phyloP scores from a whole-genome alignment of 345 rosid genomes.

The Adansonia digitata region DNA sequence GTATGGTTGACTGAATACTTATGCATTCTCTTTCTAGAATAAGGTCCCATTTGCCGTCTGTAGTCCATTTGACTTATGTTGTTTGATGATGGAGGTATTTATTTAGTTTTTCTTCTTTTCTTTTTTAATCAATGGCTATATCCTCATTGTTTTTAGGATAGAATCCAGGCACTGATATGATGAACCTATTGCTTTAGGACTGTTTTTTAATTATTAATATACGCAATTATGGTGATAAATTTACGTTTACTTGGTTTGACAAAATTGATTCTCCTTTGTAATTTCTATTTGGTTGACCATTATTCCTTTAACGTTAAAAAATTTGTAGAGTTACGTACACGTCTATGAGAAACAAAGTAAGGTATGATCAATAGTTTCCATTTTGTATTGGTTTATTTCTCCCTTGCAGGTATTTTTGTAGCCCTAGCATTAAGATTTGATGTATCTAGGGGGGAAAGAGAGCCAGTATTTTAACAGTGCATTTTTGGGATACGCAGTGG shows the following conservation, averaged over 20 bases:
- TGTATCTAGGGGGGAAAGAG: constrained; percentile 78
- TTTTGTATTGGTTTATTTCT: background rate
- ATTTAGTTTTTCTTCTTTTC: background rate
- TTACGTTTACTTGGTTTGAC: background rate
- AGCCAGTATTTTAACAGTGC: constrained; percentile 96
- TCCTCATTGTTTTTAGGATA: background rate
- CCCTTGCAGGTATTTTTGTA: constrained; percentile 82
- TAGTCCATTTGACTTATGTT: background rate
- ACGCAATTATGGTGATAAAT: background rate
- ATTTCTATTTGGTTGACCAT: background rate
- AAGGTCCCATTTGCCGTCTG: background rate
- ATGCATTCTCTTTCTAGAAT: background rate
- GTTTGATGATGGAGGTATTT: background rate
- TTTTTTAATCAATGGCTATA: background rate
- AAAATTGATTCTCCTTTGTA: background rate
- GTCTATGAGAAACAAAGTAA: background rate
- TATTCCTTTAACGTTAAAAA: background rate
- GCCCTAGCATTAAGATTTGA: constrained; percentile 94
- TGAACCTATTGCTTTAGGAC: background rate
- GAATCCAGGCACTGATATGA: background rate
- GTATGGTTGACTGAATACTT: background rate
- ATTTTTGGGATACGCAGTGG: constrained; percentile 69
- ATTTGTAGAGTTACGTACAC: background rate
- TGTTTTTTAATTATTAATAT: background rate
- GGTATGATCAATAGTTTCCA: background rate